These are phyloP conservation scores for Stentor coeruleus DNA, from an alignment of 73 alveolate genomes.

Conservation along the genomic window DNA sequence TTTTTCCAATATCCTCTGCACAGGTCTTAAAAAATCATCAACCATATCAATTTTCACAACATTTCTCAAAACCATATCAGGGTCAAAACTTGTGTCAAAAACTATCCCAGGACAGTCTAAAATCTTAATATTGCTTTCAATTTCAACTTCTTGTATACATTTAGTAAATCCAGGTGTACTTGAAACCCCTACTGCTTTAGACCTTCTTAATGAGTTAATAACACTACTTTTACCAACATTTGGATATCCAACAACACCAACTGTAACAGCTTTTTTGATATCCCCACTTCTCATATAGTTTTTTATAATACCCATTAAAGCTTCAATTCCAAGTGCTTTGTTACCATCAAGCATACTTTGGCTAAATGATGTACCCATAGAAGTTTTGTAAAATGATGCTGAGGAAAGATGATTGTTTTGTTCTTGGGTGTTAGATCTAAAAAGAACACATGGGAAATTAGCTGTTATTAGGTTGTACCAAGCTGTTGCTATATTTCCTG, in stretches of 20 bases:
- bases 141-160: constrained; percentile 90
- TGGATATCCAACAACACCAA: constrained; percentile 99
- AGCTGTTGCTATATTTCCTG: constrained; percentile 83
- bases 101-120: constrained; percentile 98
- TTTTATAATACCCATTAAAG: constrained; percentile 84
- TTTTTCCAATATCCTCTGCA: constrained; percentile 76
- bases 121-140: constrained; percentile 86
- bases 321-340: constrained; percentile 94
- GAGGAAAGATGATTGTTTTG: constrained; percentile 74
- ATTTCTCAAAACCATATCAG: constrained; percentile 74
- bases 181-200: constrained; percentile 92
- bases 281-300: constrained; percentile 90
- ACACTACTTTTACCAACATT: constrained; percentile 82
- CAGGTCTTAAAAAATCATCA: constrained; percentile 86
- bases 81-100: constrained; percentile 61
- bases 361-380: constrained; percentile 72
- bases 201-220: constrained; percentile 78
- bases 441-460: constrained; percentile 82
- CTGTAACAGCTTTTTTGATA: constrained; percentile 70
- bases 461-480: constrained; percentile 84
- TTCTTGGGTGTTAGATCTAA: constrained; percentile 84
- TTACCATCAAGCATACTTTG: constrained; percentile 75
- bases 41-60: constrained; percentile 87
- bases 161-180: constrained; percentile 95
- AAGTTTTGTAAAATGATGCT: constrained; percentile 69